Evolutionary conservation across 2,329 filamentous ascomycete genomes (phyloP), one percentile per base, ranked within the genome.

Genomic region (Stachybotrys chlorohalonatus): DNA sequence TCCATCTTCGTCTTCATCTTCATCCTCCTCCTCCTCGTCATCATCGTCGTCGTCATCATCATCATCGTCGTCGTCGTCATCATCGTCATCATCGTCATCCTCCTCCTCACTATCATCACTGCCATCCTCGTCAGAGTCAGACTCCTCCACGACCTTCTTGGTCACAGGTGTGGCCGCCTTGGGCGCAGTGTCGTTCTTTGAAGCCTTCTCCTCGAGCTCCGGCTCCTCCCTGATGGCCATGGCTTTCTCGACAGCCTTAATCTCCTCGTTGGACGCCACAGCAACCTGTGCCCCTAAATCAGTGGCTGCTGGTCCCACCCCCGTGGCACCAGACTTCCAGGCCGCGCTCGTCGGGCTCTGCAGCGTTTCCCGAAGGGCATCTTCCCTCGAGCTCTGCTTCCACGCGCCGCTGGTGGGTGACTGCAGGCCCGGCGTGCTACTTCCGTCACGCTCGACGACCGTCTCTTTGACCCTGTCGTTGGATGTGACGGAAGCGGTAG

Each of bases 371-470:
- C 64, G 63, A 5, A 64, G 59, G 16, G 59, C 55, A 49, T 66
- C 62, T 52, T 54, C 58, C 54, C 53, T 54, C 36, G 60, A 56
- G 9, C 62, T 60, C 11, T 62, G 62, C 53, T 66, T 69, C 75
- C 74, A 77, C n/a, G 73, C 70, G 7, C 71, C 68, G 9, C 70
- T 70, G 7, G 72, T 76, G 1, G 76, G 75, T 1, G 75, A 77
- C 57, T 78, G 76, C 32, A 55, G 47, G 15, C 9, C 30, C 5
- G 32, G 6, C 32, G 52, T 53, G 46, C n/a, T 1, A 49, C 49
- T 45, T 52, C 52, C 46, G 13, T 57, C 55, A 46, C 51, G 50
- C 49, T 62, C 57, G 17, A 17, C 31, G 45, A 53, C 39, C 54
- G 51, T 31, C 36, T 51, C 53, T 15, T 55, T 58, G 4, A 49